Evolutionary conservation across 108 stramenopile genomes (phyloP), one percentile per base, ranked within the genome.

Genomic region (Cyclotella choctawhatcheeana): DNA sequence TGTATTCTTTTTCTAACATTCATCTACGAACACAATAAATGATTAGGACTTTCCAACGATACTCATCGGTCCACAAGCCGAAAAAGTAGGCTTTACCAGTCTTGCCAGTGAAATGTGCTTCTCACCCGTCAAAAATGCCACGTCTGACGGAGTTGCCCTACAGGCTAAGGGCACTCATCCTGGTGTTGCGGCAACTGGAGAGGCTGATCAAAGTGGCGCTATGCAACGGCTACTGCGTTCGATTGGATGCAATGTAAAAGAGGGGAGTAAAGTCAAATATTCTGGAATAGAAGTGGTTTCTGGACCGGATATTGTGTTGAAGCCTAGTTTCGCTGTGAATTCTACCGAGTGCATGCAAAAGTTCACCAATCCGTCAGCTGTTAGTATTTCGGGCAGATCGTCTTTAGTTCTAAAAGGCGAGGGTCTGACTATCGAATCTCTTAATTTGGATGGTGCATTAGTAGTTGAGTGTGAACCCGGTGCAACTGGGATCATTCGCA

Each of bases 71-170:
- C 26, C 68, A 5, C 84, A 86, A 26, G 73, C 79, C 21, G 88
- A 85, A 21, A 83, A 84, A 35, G 98, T 98, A 25, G 99, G 98
- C n/a, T 99, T 97, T 72, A 99, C 99, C 40, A 88, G 76, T 64
- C 67, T 96, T 1, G 71, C 88, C 0, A 85, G 90, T 26, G 95
- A 94, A 65, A 56, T 97, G 43, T 98, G 94, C 83, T 95, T 95
- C 63, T 87, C 88, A 25, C 97, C 99, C 12, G 96, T 96, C 33
- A 99, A 99, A 91, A 99, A 99, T 86, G 88, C 88, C 64, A 82
- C 86, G 14, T 60, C 69, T 2, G 98, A 98, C 45, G 99, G 98
- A 10, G 85, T 73, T 20, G 84, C 63, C 5, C 76, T 96, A 34
- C 91, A 94, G 78, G 76, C 76, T n/a, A 82, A 71, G 35, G 95